Percentiles rank a stretch among this genome's conserved stretches.
These are phyloP conservation scores for Neonectria ditissima DNA, from an alignment of 2,329 filamentous ascomycete genomes.

Conservation along the genomic window DNA sequence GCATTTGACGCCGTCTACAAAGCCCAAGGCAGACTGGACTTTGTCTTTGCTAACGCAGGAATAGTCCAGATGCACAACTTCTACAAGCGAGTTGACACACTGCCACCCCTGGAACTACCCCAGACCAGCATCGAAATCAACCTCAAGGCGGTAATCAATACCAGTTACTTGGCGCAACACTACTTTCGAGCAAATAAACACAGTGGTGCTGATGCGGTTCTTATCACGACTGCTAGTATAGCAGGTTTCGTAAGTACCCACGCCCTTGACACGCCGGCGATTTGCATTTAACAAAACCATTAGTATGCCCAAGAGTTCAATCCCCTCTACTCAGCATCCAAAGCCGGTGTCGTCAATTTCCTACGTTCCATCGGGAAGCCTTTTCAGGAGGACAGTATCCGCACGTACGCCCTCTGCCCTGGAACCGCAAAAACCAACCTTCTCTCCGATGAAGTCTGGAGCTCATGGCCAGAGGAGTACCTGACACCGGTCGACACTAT, in stretches of 20 bases:
- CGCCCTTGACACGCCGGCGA: not conserved
- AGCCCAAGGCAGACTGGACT: conserved; percentile 53
- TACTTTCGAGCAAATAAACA: conserved; percentile 39
- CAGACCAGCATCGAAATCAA: conserved; percentile 46
- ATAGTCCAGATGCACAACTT: conserved; percentile 57
- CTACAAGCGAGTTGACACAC: conserved; percentile 38
- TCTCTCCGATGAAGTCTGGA: conserved; percentile 7
- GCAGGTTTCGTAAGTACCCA: conserved; percentile 17
- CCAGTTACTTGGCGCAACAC: conserved; percentile 55
- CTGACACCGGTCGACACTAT: conserved; percentile 14
- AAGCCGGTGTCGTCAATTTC: conserved; percentile 21
- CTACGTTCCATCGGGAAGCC: conserved; percentile 19
- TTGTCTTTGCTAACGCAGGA: conserved; percentile 63
- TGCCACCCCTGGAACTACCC: conserved; percentile 17
- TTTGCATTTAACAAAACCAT: not conserved
- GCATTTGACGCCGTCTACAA: conserved; percentile 54
- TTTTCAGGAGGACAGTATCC: conserved; percentile 17
- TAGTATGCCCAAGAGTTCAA: conserved; percentile 22
- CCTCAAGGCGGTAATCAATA: conserved; percentile 52
- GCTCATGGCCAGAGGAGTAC: conserved; percentile 13
- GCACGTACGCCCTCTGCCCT: conserved; percentile 18
- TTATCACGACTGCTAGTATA: conserved; percentile 17
- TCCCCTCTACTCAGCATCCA: conserved; percentile 16
- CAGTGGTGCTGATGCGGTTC: conserved; percentile 1
- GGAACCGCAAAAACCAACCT: conserved; percentile 17